Evolutionary conservation across 768 basidiomycete genomes (phyloP), one percentile per base, ranked within the genome.

Genomic region (Trametopsis cervina): DNA sequence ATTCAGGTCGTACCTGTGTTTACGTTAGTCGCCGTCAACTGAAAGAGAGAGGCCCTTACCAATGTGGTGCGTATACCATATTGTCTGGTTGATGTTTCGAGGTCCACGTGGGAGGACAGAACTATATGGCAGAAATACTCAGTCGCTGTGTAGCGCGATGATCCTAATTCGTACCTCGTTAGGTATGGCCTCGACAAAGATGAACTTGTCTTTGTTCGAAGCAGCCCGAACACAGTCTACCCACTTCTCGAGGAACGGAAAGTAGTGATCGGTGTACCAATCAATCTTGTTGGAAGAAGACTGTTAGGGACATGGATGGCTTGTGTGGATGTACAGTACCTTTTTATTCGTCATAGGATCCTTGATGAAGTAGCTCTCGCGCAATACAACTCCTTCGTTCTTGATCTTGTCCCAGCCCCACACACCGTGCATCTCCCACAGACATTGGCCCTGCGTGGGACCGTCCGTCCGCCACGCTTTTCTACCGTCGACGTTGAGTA

Each of bases 381-480:
- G 74, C 46, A 98, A 64, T 3, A 88, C 81, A 1, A 94, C 81
- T 0, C 81, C 83, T 51, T 78, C 72, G 12, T 81, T 65, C 56
- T 81, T 83, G 23, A 67, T 68, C 4, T 63, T 66, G 57, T 90
- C 85, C 83, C 85, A 97, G 0, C 81, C 79, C 95, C 96, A 99
- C 3, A 98, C 89, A 15, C 88, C 89, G 54, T 98, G 92, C 69
- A 83, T 76, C 57, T 89, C 84, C 93, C 93, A 95, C 3, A 93
- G 55, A 59, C 93, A 96, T 49, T 73, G 63, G 12, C 84, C 81
- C 52, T 62, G 44, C 0, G 84, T 87, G 11, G 91, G 89, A 0
- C 90, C 89, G 57, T 88, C 81, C 4, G 63, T 59, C 12, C 72
- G 71, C 92, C 91, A 94, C 0, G 77, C 84, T 23, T 77, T 81